Base-by-base conservation (phyloP, 1,139 yeast genomes). In the Kluyveromyces sp. region DNA sequence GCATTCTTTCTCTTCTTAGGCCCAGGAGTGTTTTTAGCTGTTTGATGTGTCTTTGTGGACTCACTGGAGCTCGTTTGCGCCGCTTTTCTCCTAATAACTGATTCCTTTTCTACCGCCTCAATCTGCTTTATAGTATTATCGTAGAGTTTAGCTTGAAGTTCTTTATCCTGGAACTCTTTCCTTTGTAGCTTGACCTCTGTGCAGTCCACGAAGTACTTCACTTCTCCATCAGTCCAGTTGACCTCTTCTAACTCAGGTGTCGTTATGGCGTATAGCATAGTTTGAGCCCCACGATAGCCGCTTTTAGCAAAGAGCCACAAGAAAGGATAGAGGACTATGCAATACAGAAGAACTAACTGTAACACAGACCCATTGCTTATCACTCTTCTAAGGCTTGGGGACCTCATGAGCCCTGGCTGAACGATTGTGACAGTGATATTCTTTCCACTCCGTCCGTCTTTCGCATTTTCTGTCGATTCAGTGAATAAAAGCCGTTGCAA, bases 401-500 rank as follows among this genome's bases (percentile, higher is more conserved):
- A 80, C 55, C 97, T 74, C 82, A 86, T 84, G 40, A 89, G 55
- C 0, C 98, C 98, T 0, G 98, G 98, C 57, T 92, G 94, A 3
- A 85, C 94, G 47, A 86, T 55, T 47, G 82, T 74, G n/a, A 87
- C 73, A 41, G 82, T 74, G 15, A 86, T 79, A 55, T 83, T 84
- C 26, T 81, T 77, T 55, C 86, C 95, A 26, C 78, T 73, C 31
- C 89, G 70, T 3, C 58, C 57, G 35, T 70, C 71, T 25, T 52
- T 52, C 16, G 51, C 46, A 49, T 68, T 69, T 33, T 65, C 63
- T 47, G 70, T 55, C 13, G 67, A 67, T 36, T 52, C 55, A 2
- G 49, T 56, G 44, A 70, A 67, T 44, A 87, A 61, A 47, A 79
- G 71, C 42, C 80, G 71, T 65, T 89, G 97, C 55, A 75, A 78